phyloP scores from a whole-genome alignment of 768 basidiomycete genomes.

The Hirschioporus abietinus region DNA sequence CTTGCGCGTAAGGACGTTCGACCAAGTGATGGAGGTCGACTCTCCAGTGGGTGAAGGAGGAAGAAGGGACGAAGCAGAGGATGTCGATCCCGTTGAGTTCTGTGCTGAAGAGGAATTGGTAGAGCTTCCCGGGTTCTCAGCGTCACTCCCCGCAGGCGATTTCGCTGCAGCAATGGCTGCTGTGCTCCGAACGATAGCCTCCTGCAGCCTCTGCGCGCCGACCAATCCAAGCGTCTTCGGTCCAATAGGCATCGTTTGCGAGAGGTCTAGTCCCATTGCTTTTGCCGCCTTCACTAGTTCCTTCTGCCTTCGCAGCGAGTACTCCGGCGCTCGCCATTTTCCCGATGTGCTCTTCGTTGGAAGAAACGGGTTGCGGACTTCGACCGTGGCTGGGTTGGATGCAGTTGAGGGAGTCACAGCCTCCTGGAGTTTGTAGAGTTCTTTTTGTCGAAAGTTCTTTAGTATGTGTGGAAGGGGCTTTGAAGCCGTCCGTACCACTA shows the following conservation, averaged over 20 bases:
- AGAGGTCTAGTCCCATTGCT: slow-evolving; percentile 35
- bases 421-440: not conserved
- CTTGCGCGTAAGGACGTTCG: slow-evolving; percentile 34
- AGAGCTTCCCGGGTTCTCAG: slow-evolving; percentile 12
- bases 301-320: slow-evolving; percentile 73
- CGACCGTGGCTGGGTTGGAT: not conserved
- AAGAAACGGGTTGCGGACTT: slow-evolving; percentile 58
- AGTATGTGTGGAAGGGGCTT: not conserved
- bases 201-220: slow-evolving; percentile 11
- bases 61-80: not conserved
- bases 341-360: slow-evolving; percentile 55
- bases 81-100: not conserved
- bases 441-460: not conserved
- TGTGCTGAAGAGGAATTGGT: slow-evolving; percentile 24
- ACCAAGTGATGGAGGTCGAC: slow-evolving; percentile 16
- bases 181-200: slow-evolving; percentile 20
- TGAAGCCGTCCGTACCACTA: not conserved
- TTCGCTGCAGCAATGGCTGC: slow-evolving; percentile 15
- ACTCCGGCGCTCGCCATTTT: slow-evolving; percentile 63
- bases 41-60: slow-evolving; percentile 1
- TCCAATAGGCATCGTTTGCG: slow-evolving; percentile 60
- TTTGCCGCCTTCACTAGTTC: slow-evolving; percentile 73
- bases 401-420: not conserved
- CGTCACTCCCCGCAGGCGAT: slow-evolving; percentile 14
- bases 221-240: slow-evolving; percentile 40